Conservation (phyloP, 2,329 filamentous ascomycete species). For the Colletotrichum sidae region DNA sequence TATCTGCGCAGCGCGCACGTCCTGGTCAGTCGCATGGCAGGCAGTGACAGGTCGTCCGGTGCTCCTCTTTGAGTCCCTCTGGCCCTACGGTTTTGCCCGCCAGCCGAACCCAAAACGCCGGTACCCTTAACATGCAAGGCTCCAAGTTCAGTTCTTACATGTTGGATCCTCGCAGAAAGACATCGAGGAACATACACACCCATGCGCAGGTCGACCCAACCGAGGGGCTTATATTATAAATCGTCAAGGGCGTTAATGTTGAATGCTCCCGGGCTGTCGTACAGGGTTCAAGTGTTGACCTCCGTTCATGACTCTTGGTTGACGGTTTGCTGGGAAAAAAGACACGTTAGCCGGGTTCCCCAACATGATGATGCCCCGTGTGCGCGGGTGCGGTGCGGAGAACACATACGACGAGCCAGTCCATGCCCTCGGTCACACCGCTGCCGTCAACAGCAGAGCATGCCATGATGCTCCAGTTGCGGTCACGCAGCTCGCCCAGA, state of each 20-base stretch:
- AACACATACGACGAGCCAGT: constrained; percentile 88
- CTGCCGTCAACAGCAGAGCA: constrained; percentile 96
- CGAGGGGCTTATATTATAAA: constrained; percentile 27
- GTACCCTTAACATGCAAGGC: background rate
- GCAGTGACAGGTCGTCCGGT: background rate
- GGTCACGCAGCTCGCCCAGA: constrained; percentile 89
- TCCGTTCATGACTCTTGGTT: constrained; percentile 40
- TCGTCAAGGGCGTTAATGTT: constrained; percentile 34
- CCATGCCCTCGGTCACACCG: constrained; percentile 97
- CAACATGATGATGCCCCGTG: background rate
- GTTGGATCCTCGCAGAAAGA: constrained; percentile 12
- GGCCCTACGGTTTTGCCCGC: background rate
- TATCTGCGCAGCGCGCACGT: constrained; percentile 6
- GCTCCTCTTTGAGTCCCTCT: background rate
- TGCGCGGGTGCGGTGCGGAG: background rate
- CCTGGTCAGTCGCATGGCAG: background rate
- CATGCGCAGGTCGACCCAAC: constrained; percentile 35
- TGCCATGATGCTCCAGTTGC: constrained; percentile 99
- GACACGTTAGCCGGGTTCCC: constrained; percentile 18
- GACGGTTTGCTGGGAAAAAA: constrained; percentile 40
- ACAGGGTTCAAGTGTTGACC: constrained; percentile 14
- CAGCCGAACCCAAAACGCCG: constrained; percentile 15
- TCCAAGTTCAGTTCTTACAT: background rate
- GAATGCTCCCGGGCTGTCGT: constrained; percentile 14
- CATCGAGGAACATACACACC: constrained; percentile 24